These are phyloP conservation scores for Sicyos edulis DNA, from an alignment of 306 rosid species.

Conservation along the genomic window DNA sequence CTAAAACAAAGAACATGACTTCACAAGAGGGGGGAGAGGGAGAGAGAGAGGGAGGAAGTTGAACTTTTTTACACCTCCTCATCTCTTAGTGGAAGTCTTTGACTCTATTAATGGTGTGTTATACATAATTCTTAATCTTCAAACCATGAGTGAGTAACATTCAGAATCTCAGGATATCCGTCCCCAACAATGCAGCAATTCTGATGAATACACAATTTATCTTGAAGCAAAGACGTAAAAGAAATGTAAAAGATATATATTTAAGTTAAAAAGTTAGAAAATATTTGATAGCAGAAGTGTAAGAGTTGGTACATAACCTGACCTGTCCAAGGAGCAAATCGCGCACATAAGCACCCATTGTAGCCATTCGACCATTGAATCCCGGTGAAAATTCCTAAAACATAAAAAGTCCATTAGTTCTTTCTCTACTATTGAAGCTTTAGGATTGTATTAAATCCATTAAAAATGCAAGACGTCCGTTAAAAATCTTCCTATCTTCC, in stretches of 20 bases:
- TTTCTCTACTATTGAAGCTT: background rate
- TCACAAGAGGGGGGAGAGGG: too few relatives aligned
- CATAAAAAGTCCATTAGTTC: background rate
- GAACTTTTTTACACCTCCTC: background rate
- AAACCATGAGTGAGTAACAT: background rate
- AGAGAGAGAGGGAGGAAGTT: too few relatives aligned
- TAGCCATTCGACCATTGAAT: conserved; percentile 84
- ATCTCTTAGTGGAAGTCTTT: background rate
- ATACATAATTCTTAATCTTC: too few relatives aligned
- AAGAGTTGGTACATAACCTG: conserved; percentile 46
- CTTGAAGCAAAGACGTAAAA: background rate
- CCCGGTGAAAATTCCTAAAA: conserved; percentile 98
- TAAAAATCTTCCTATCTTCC: too few relatives aligned
- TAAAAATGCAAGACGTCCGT: background rate
- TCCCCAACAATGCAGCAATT: background rate
- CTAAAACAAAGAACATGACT: background rate
- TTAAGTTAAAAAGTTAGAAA: too few relatives aligned
- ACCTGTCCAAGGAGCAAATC: conserved; percentile 99
- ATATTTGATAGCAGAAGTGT: background rate
- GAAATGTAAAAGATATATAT: background rate
- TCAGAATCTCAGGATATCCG: background rate
- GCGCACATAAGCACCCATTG: conserved; percentile 89
- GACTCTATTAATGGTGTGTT: too few relatives aligned
- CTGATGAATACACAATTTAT: background rate
- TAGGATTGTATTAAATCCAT: background rate